Base-by-base conservation (phyloP, 768 basidiomycete genomes). In the Suillus paluster region DNA sequence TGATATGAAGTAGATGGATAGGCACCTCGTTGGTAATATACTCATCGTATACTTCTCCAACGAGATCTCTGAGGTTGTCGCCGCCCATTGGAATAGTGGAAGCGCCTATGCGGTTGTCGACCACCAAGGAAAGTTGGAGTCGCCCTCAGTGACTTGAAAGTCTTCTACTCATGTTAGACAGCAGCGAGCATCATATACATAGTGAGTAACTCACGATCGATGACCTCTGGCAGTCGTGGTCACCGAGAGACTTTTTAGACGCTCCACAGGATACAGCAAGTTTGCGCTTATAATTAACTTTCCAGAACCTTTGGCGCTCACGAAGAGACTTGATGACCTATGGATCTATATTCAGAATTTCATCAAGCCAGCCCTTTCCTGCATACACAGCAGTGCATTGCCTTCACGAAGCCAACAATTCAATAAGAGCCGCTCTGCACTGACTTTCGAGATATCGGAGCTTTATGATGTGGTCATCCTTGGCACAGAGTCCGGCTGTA, bases 21-120 rank as follows among this genome's bases (percentile, higher is more conserved):
- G 57, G 57, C 4, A 61, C 34, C 11, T 58, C 60, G 30, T 61
- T 58, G 55, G 25, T n/a, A 11, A 60, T 54, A 41, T 60, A 60
- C n/a, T 60, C 59, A 5, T 60, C 54, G 38, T 57, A 60, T 23
- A 57, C 23, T 36, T 60, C 42, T 30, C 17, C 15, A 25, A 45
- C 42, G 15, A 50, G 49, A 12, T 33, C 34, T 48, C n/a, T 58
- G 57, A 57, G 17, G 55, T 49, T n/a, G 17, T 30, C 21, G 6
- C 49, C 41, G 23, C 17, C 17, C 30, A 6, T 30, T 30, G 30
- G 30, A 15, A 14, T 15, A 48, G 15, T 19, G 55, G 23, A 49
- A 12, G 36, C 36, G 55, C 23, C 8, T 25, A 30, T 23, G 3
- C 10, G 14, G 25, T 14, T 2, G 21, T 56, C 25, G 34, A 41